Evolutionary conservation across 2,329 filamentous ascomycete genomes (phyloP), one percentile per base, ranked within the genome.

Genomic region (Talaromyces amestolkiae): DNA sequence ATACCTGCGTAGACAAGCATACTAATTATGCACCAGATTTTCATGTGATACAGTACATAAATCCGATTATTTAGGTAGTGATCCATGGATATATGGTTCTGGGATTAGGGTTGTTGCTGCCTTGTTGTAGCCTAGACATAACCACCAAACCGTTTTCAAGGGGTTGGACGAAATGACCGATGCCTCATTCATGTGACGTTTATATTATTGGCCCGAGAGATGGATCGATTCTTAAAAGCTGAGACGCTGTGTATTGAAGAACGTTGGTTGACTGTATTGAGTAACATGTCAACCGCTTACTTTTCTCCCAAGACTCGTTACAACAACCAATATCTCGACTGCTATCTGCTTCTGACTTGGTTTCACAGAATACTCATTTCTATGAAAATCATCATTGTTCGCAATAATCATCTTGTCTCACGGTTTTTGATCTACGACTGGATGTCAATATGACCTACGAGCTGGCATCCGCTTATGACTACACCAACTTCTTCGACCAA

Each of bases 401-500:
- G 3, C n/a, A 58, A 22, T 7, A 22, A 58, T 24, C 5, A 22
- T 39, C 19, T 39, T 15, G 19, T 17, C 10, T 22, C 2, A 13
- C 6, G 13, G 13, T 24, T 39, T 1, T 19, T 47, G 17, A 47
- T 45, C 37, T 41, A n/a, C 37, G 22, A n/a, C 10, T 35, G 33
- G 37, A 35, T 27, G 13, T 49, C 37, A 56, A 58, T 3, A 47
- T 63, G 37, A 15, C 31, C 37, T 63, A 63, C 19, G 39, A 63
- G 10, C n/a, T 58, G 51, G 22, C 37, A 24, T 17, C 19, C 4
- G 11, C 27, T 8, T 64, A 64, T 37, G 22, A 64, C 37, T 35
- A 37, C n/a, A 53, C 24, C 35, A 64, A 60, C 15, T 86, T 86
- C 72, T 85, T 85, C 71, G 77, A 81, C 69, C 77, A 81, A 69